A percentile compares a stretch with the other conserved stretches of the same genome.
Evolutionary conservation across 2,329 filamentous ascomycete genomes (phyloP).

Genomic region (Diaporthe longicolla): DNA sequence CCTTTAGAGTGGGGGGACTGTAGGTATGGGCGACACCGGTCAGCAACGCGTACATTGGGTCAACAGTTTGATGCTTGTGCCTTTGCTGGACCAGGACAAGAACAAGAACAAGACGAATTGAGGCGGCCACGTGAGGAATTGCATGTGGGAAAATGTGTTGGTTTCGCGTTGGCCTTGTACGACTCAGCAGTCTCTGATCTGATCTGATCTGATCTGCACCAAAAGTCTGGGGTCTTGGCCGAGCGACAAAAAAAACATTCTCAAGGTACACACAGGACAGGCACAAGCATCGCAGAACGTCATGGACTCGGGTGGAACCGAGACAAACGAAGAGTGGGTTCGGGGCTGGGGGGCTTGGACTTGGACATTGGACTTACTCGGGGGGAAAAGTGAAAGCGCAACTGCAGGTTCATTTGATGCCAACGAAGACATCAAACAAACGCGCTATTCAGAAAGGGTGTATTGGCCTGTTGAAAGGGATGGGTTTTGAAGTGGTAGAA

Average conservation of each 20-base stretch:
- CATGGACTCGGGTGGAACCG: conserved; percentile 40
- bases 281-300: conserved; percentile 17
- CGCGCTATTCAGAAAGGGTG: conserved; percentile 71
- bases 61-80: neutral
- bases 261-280: conserved; percentile 25
- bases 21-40: neutral
- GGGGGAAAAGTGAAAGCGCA: conserved; percentile 70
- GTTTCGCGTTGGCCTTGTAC: neutral
- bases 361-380: conserved; percentile 65
- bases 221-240: neutral
- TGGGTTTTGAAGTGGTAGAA: conserved; percentile 37
- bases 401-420: conserved; percentile 99
- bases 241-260: conserved; percentile 5
- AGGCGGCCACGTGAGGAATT: neutral
- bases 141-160: neutral
- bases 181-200: neutral
- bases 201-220: neutral
- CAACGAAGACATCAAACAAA: conserved; percentile 87
- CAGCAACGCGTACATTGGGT: conserved; percentile 33
- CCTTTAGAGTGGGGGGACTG: conserved; percentile 68
- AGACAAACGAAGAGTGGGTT: conserved; percentile 43
- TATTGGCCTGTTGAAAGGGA: conserved; percentile 38
- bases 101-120: neutral
- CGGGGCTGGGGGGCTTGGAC: neutral
- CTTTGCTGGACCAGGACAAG: neutral